A percentile compares a stretch with the other conserved stretches of the same genome.
Evolutionary conservation across 768 basidiomycete genomes (phyloP).

Genomic region (Mycena floridula): DNA sequence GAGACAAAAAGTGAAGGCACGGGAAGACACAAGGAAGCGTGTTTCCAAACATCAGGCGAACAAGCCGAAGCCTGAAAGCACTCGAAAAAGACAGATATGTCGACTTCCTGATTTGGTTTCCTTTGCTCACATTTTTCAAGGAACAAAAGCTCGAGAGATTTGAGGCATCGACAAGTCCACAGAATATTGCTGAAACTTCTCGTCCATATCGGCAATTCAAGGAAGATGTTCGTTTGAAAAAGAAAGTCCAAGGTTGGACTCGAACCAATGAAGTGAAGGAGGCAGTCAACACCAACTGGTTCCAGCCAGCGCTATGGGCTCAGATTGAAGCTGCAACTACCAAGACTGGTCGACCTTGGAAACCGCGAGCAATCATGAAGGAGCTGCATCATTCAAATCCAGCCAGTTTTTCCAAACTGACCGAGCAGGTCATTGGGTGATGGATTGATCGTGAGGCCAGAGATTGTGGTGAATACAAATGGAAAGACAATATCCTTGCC

Average conservation of each 20-base stretch:
- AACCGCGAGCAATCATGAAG: neutral
- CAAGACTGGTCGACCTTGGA: neutral
- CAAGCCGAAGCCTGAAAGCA: too few species aligned
- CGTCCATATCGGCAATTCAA: neutral
- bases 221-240: neutral
- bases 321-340: neutral
- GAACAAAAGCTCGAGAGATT: neutral
- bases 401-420: neutral
- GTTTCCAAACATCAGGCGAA: neutral
- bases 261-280: neutral
- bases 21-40: neutral
- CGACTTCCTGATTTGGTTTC: too few species aligned
- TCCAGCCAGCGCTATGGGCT: neutral
- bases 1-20: neutral
- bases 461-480: neutral
- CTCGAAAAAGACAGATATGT: too few species aligned
- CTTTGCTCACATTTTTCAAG: too few species aligned
- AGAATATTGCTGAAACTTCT: neutral
- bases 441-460: conserved; percentile 1
- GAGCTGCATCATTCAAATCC: neutral
- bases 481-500: neutral
- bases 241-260: neutral
- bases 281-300: neutral
- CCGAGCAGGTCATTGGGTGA: neutral
- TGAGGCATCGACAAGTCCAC: neutral